A percentile compares a stretch with the other conserved stretches of the same genome.
Evolutionary conservation across 805 yeast genomes (phyloP).

Genomic region (Kazachstania bromeliacearum): DNA sequence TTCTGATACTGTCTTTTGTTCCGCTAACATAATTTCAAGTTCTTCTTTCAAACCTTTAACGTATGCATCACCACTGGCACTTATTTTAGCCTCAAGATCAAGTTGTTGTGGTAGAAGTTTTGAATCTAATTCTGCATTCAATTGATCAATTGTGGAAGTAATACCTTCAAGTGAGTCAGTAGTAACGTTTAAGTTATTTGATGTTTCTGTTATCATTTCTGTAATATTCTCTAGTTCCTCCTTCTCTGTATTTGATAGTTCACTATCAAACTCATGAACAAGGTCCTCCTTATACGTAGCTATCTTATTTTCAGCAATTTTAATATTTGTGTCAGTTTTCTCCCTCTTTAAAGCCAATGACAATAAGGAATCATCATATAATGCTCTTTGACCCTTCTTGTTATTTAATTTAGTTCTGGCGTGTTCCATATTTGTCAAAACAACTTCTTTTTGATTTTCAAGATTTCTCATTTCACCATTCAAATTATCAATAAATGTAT

Average conservation of each 20-base stretch:
- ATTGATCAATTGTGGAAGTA: conserved; percentile 18
- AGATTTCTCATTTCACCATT: conserved; percentile 36
- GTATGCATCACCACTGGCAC: conserved; percentile 10
- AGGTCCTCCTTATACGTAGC: conserved; percentile 42
- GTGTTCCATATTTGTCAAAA: conserved; percentile 36
- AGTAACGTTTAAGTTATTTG: conserved; percentile 35
- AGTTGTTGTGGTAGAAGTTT: conserved; percentile 45
- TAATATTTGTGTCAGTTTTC: conserved; percentile 29
- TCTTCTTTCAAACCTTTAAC: conserved; percentile 12
- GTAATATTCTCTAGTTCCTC: conserved; percentile 34
- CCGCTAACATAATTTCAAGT: conserved; percentile 17
- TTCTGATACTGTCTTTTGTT: conserved; percentile 22
- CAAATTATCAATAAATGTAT: conserved; percentile 41
- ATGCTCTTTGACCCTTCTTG: conserved; percentile 33
- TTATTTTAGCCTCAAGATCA: conserved; percentile 28
- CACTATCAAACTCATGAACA: conserved; percentile 42
- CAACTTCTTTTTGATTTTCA: conserved; percentile 34
- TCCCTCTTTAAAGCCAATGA: conserved; percentile 31
- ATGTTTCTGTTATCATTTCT: conserved; percentile 35
- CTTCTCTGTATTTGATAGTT: conserved; percentile 43
- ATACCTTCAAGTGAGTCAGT: conserved; percentile 18
- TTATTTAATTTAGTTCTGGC: conserved; percentile 35
- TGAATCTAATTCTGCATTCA: conserved; percentile 50
- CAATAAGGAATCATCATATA: conserved; percentile 36
- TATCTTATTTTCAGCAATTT: conserved; percentile 32